Base-by-base conservation (phyloP, 768 basidiomycete species). In the Macrolepiota fuliginosa region DNA sequence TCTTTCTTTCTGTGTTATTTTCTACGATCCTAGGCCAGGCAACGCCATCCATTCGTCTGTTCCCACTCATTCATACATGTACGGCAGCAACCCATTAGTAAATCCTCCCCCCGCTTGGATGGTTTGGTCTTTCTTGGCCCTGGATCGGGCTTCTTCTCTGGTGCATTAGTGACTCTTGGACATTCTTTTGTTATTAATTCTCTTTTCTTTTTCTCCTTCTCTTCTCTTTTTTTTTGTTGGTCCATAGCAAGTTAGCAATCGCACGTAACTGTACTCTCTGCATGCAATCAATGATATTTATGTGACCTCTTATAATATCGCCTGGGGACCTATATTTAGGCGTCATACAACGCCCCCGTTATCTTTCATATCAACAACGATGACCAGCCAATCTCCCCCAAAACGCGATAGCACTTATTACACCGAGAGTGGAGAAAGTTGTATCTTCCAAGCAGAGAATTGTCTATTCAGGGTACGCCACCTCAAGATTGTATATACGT, bases 181-280 rank as follows among this genome's bases (percentile, higher is more conserved):
- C 35, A 5, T 32, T 47, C 52, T 39, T 39, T 19, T 61, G n/a
- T 53, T 39, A 15, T 46, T 45, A 29, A n/a, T 52, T 62, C 17
- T 42, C 24, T 47, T 37, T 19, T 22, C 49, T 62, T 50, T 15
- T 54, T 35, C 37, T 24, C 22, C 27, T 22, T 54, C 27, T 52
- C 40, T 53, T 32, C 46, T 62, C 58, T 62, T 47, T 40, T 53
- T 32, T 51, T 62, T 60, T 62, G 47, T 58, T 67, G 50, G 56
- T 56, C 54, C 47, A 35, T 62, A 50, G 17, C 39, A 56, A 40
- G 54, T 56, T 32, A 56, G 39, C 54, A 56, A 32, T 45, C 39
- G 40, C 54, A 56, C 54, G 40, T 32, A 49, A 10, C 35, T 49
- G 27, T 58, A 35, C 36, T 58, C 29, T 58, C 49, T 49, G 37